Percentiles rank a stretch among this genome's conserved stretches.
phyloP scores from a whole-genome alignment of 225 moss, liverwort and hornwort species.

The Sphagnum contortum region DNA sequence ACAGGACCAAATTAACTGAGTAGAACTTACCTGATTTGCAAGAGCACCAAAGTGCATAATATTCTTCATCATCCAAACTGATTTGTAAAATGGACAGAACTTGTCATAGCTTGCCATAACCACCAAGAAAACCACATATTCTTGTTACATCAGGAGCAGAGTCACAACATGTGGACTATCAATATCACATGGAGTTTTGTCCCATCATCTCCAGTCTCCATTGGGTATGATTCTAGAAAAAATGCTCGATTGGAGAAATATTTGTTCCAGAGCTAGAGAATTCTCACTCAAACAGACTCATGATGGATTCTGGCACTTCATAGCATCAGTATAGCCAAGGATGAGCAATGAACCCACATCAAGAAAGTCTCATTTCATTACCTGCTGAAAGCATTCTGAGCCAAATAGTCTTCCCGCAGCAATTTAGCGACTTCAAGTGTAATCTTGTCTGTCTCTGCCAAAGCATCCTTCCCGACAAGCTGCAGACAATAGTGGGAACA shows the following conservation, averaged over 20 bases:
- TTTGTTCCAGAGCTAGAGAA: too few species aligned
- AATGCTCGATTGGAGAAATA: too few species aligned
- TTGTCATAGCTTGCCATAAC: slow-evolving; percentile 72
- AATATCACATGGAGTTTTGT: background rate
- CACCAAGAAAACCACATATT: background rate
- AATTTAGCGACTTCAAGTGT: slow-evolving; percentile 98
- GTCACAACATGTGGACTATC: background rate
- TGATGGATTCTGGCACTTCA: too few species aligned
- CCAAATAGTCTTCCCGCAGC: slow-evolving; percentile 91
- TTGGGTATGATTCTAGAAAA: too few species aligned
- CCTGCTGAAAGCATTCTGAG: slow-evolving; percentile 94
- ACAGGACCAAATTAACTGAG: too few species aligned
- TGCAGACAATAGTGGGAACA: slow-evolving; percentile 12
- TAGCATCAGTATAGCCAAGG: too few species aligned
- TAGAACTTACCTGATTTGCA: slow-evolving; percentile 46
- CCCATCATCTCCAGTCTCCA: too few species aligned
- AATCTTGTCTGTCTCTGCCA: slow-evolving; percentile 94
- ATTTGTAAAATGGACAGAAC: slow-evolving; percentile 96
- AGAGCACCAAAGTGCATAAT: slow-evolving; percentile 81
- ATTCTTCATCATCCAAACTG: slow-evolving; percentile 99
- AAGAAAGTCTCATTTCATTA: slow-evolving; percentile 6
- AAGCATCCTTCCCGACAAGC: slow-evolving; percentile 96
- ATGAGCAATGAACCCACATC: too few species aligned
- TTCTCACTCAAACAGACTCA: too few species aligned
- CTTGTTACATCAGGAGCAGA: too few species aligned